A percentile compares a stretch with the other conserved stretches of the same genome.
Evolutionary conservation across 2,329 filamentous ascomycete species (phyloP).

Genomic region (Sclerotinia subarctica): DNA sequence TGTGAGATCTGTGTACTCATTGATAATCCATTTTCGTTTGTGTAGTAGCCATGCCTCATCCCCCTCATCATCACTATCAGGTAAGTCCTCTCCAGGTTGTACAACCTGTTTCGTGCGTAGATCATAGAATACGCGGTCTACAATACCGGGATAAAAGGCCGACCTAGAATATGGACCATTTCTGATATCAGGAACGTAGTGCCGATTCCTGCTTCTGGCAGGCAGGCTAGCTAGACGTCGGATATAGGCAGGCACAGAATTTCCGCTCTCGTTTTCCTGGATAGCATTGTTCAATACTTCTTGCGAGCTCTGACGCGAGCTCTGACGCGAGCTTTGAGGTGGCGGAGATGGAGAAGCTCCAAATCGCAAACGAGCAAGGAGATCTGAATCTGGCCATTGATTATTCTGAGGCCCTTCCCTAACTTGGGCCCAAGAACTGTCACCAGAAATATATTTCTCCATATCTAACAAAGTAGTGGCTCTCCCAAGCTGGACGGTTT

Average conservation of each 20-base stretch:
- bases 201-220: background rate
- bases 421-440: conserved; percentile 46
- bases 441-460: conserved; percentile 45
- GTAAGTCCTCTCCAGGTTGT: conserved; percentile 32
- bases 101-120: conserved; percentile 33
- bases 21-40: conserved; percentile 35
- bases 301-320: conserved; percentile 34
- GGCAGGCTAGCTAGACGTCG: background rate
- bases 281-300: conserved; percentile 30
- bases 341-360: conserved; percentile 33
- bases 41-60: conserved; percentile 37
- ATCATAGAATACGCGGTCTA: conserved; percentile 32
- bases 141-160: conserved; percentile 25
- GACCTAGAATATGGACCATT: conserved; percentile 2
- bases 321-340: conserved; percentile 29
- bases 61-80: conserved; percentile 35
- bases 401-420: conserved; percentile 44
- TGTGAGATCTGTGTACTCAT: conserved; percentile 35
- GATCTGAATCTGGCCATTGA: conserved; percentile 22
- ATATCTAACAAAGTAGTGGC: conserved; percentile 47
- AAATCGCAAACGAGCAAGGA: conserved; percentile 22
- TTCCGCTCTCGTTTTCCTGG: conserved; percentile 20
- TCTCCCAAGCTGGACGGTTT: conserved; percentile 45
- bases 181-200: conserved; percentile 7
- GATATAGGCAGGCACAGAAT: background rate